These are phyloP conservation scores for Aspergillus kassunensis DNA, from an alignment of 495 filamentous ascomycete species.

Conservation along the genomic window DNA sequence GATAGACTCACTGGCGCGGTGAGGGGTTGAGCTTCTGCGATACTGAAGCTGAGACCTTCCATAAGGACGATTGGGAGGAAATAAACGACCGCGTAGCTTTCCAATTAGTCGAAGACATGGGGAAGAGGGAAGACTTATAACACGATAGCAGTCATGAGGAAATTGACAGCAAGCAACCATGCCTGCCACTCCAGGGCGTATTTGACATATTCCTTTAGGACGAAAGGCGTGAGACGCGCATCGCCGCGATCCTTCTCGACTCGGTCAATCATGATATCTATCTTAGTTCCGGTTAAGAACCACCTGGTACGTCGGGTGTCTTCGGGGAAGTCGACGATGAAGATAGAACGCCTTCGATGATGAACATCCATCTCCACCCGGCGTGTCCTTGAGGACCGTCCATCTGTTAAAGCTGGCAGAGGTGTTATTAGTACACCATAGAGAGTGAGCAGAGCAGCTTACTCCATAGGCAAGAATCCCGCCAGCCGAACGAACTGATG, in stretches of 20 bases:
- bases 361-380: constrained; percentile 58
- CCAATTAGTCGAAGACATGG: neutral
- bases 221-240: constrained; percentile 39
- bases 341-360: constrained; percentile 47
- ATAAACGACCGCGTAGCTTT: constrained; percentile 6
- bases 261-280: constrained; percentile 45
- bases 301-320: constrained; percentile 33
- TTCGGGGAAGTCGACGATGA: constrained; percentile 52
- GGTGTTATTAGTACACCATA: neutral
- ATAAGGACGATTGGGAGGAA: constrained; percentile 11
- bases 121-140: no score
- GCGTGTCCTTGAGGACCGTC: constrained; percentile 34
- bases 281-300: constrained; percentile 39
- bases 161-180: constrained; percentile 51
- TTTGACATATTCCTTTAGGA: constrained; percentile 35
- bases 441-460: constrained; percentile 23
- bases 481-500: constrained; percentile 48
- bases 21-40: constrained; percentile 5
- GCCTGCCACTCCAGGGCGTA: constrained; percentile 49
- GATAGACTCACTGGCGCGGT: constrained; percentile 3
- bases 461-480: constrained; percentile 59
- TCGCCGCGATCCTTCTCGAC: constrained; percentile 51
- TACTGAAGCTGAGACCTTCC: constrained; percentile 1
- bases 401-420: constrained; percentile 31
- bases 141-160: constrained; percentile 10